Percentiles rank a stretch among this genome's conserved stretches.
These are phyloP conservation scores for Yamadazyma songkhlaensis DNA, from an alignment of 1,139 yeast species.

Conservation along the genomic window DNA sequence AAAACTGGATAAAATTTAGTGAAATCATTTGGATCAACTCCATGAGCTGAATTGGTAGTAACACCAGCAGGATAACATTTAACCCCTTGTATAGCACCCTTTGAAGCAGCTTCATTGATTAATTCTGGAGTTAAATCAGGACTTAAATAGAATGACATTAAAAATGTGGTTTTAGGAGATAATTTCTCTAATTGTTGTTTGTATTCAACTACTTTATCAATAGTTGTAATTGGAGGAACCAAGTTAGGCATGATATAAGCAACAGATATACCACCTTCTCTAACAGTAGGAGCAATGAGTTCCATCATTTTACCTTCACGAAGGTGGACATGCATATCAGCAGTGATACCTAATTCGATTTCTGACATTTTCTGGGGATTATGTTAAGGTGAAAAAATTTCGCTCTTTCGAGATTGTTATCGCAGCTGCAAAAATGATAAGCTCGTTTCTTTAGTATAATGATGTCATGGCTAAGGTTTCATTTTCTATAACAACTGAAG, in stretches of 20 bases:
- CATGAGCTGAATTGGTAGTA: conserved; percentile 90
- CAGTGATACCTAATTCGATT: conserved; percentile 75
- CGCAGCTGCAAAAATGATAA: neutral
- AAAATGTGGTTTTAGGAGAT: conserved; percentile 80
- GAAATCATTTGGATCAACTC: conserved; percentile 92
- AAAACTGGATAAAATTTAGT: conserved; percentile 84
- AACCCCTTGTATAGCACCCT: conserved; percentile 73
- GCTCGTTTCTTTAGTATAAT: conserved; percentile 1
- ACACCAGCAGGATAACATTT: conserved; percentile 99
- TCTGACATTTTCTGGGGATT: conserved; percentile 16
- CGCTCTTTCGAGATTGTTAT: neutral
- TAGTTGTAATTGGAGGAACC: conserved; percentile 87
- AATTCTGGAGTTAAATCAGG: conserved; percentile 81
- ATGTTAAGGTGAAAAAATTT: neutral
- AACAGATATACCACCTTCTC: conserved; percentile 85
- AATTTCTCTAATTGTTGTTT: conserved; percentile 60
- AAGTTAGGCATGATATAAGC: conserved; percentile 96
- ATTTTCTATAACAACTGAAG: conserved; percentile 18
- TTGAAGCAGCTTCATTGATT: conserved; percentile 72
- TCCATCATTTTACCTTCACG: conserved; percentile 94
- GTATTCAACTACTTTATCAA: conserved; percentile 70
- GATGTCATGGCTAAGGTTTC: conserved; percentile 8
- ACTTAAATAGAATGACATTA: conserved; percentile 86
- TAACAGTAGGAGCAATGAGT: conserved; percentile 83
- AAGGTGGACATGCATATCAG: conserved; percentile 95